phyloP scores from a whole-genome alignment of 345 rosid species.

The Brassica cretica region DNA sequence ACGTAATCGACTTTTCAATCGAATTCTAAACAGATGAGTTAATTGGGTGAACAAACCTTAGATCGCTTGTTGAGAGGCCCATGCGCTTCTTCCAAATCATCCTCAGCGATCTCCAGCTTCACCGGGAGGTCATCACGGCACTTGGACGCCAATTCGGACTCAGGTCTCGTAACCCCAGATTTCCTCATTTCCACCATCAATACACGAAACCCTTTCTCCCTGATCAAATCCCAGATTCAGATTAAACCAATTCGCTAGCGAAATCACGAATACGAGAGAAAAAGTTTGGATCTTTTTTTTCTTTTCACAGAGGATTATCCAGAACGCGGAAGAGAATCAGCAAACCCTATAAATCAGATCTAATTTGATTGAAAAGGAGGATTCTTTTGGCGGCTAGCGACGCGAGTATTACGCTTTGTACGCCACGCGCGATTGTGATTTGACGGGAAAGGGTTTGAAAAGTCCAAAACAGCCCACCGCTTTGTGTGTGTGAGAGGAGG shows the following conservation, averaged over 20 bases:
- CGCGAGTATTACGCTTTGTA: slow-evolving; percentile 29
- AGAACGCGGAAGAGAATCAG: slow-evolving; percentile 9
- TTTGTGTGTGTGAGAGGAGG: not conserved
- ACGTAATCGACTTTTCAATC: not conserved
- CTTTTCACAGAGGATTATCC: not conserved
- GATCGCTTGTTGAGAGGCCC: slow-evolving; percentile 77
- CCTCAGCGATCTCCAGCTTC: slow-evolving; percentile 80
- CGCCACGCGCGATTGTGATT: slow-evolving; percentile 29
- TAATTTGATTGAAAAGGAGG: slow-evolving; percentile 22
- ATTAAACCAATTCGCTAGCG: not conserved
- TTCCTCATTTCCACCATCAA: slow-evolving; percentile 78
- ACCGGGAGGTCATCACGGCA: slow-evolving; percentile 60
- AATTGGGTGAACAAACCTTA: slow-evolving; percentile 51
- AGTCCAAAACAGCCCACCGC: slow-evolving; percentile 12
- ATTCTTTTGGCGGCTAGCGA: slow-evolving; percentile 43
- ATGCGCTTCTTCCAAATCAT: slow-evolving; percentile 65
- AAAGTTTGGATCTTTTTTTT: not conserved
- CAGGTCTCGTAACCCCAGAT: slow-evolving; percentile 40
- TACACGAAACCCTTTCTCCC: not conserved
- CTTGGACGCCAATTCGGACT: slow-evolving; percentile 46
- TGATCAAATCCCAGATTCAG: not conserved
- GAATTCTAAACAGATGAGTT: slow-evolving; percentile 5
- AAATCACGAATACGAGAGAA: not conserved
- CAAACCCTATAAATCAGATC: slow-evolving; percentile 42
- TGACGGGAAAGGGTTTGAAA: not conserved